These are phyloP conservation scores for Penicillium sp. DNA, from an alignment of 2,329 filamentous ascomycete genomes.

Conservation along the genomic window DNA sequence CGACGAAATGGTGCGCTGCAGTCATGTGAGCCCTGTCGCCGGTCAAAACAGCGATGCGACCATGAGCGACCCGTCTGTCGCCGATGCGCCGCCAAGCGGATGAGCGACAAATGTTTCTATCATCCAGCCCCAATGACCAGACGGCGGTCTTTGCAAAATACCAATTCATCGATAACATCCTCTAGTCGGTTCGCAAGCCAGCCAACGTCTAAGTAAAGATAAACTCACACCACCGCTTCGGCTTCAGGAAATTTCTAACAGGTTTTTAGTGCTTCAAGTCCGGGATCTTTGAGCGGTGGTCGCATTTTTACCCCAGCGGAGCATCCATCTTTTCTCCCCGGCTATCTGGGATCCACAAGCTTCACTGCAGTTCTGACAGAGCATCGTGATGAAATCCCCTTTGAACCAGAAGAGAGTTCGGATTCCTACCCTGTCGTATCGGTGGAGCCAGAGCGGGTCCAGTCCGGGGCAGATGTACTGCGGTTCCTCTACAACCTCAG, in stretches of 20 bases:
- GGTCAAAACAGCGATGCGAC: conserved; percentile 39
- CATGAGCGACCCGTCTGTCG: conserved; percentile 36
- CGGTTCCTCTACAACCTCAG: conserved; percentile 29
- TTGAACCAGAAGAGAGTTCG: conserved; percentile 28
- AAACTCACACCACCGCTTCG: background rate
- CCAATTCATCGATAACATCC: conserved; percentile 5
- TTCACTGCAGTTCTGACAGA: conserved; percentile 37
- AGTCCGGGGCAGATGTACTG: conserved; percentile 32
- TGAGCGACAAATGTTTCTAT: conserved; percentile 35
- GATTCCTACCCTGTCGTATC: conserved; percentile 17
- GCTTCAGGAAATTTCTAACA: conserved; percentile 2
- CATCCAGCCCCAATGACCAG: conserved; percentile 43
- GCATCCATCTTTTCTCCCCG: conserved; percentile 28
- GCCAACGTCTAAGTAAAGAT: conserved; percentile 25
- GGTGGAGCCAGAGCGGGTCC: conserved; percentile 30
- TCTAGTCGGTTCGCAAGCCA: conserved; percentile 20
- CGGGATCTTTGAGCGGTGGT: conserved; percentile 19
- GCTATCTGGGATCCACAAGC: conserved; percentile 38
- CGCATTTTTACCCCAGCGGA: conserved; percentile 24
- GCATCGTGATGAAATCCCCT: conserved; percentile 34
- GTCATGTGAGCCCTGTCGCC: conserved; percentile 41
- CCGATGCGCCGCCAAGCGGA: conserved; percentile 32
- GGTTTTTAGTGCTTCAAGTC: conserved; percentile 23
- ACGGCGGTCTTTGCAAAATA: conserved; percentile 14
- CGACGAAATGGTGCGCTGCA: conserved; percentile 39